A percentile compares a stretch with the other conserved stretches of the same genome.
Conservation (phyloP, 495 filamentous ascomycete species). For the Alectoria sarmentosa region DNA sequence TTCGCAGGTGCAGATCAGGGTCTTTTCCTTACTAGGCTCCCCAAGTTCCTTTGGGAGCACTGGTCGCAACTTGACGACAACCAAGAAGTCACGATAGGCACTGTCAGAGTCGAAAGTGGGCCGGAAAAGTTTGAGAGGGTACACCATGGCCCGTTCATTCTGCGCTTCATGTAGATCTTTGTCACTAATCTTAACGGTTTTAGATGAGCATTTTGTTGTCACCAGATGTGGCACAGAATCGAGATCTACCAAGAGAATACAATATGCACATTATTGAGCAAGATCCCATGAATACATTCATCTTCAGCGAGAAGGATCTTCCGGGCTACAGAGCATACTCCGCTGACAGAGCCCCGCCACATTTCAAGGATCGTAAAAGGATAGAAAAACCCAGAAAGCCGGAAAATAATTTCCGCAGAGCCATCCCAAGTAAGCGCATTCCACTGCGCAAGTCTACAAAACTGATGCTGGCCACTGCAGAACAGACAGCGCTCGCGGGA, state of each 20-base stretch:
- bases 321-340: constrained; percentile 57
- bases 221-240: constrained; percentile 48
- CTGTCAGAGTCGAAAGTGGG: constrained; percentile 55
- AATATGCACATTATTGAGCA: constrained; percentile 58
- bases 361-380: constrained; percentile 29
- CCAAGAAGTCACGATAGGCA: constrained; percentile 65
- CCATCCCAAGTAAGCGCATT: constrained; percentile 65
- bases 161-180: background rate
- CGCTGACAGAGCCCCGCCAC: constrained; percentile 17
- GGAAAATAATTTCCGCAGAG: constrained; percentile 60
- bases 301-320: constrained; percentile 89
- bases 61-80: constrained; percentile 54
- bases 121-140: constrained; percentile 49
- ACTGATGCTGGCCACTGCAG: constrained; percentile 35
- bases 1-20: constrained; percentile 53
- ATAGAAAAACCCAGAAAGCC: constrained; percentile 52
- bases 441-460: too few species aligned
- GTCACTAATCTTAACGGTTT: background rate
- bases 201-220: constrained; percentile 31
- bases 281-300: constrained; percentile 66
- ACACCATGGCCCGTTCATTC: constrained; percentile 13
- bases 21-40: constrained; percentile 70
- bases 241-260: constrained; percentile 75
- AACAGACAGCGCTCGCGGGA: constrained; percentile 73
- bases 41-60: constrained; percentile 68